Percentiles rank a stretch among this genome's conserved stretches.
phyloP scores from a whole-genome alignment of 179 eudicot genomes.

The Gypsophila paniculata region DNA sequence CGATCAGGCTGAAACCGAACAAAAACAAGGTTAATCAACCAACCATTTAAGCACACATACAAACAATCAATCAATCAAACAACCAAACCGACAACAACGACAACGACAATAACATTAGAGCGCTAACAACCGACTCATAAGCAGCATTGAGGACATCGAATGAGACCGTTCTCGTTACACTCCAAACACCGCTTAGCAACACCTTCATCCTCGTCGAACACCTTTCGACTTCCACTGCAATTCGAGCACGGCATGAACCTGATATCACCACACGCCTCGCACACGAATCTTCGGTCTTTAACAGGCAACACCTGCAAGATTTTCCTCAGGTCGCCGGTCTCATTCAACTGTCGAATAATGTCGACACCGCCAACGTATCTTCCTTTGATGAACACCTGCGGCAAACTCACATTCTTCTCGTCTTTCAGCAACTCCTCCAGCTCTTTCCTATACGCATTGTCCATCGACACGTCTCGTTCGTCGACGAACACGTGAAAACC shows the following conservation, averaged over 20 bases:
- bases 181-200: conserved; percentile 52
- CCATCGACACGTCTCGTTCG: conserved; percentile 82
- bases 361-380: conserved; percentile 69
- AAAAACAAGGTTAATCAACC: conserved; percentile 26
- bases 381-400: conserved; percentile 80
- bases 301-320: conserved; percentile 55
- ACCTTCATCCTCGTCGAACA: conserved; percentile 72
- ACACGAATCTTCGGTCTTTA: conserved; percentile 37
- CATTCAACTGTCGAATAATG: conserved; percentile 55
- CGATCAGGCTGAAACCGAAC: conserved; percentile 32
- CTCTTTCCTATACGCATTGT: conserved; percentile 53
- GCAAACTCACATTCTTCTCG: conserved; percentile 51
- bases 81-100: background rate
- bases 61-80: conserved; percentile 17
- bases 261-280: conserved; percentile 65
- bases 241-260: conserved; percentile 75
- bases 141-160: conserved; percentile 68
- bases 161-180: conserved; percentile 82
- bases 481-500: conserved; percentile 63
- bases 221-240: conserved; percentile 78
- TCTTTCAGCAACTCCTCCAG: conserved; percentile 49
- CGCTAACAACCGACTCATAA: conserved; percentile 16
- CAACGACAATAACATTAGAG: too few species aligned
- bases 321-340: conserved; percentile 59
- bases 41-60: background rate